Evolutionary conservation across 1,284 basidiomycete species (phyloP).

Genomic region (Malassezia dermatis): DNA sequence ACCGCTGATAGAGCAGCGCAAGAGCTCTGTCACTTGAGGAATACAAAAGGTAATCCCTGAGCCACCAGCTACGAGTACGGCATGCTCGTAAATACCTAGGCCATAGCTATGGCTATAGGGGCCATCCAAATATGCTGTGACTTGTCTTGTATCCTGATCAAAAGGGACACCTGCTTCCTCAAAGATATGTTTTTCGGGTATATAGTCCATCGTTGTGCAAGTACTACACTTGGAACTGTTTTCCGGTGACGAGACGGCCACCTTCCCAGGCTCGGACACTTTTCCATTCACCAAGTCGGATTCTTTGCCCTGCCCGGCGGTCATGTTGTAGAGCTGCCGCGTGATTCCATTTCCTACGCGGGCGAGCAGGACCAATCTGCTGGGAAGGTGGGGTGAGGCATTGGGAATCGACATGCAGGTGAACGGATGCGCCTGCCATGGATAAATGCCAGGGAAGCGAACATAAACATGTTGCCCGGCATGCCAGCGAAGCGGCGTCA

Average conservation of each 20-base stretch:
- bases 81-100: conserved; percentile 1
- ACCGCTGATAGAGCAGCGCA: neutral
- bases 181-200: neutral
- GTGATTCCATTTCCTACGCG: conserved; percentile 9
- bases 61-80: conserved; percentile 5
- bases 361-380: neutral
- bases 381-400: neutral
- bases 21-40: neutral
- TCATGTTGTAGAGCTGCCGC: neutral
- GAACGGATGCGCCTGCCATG: conserved; percentile 11
- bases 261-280: neutral
- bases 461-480: conserved; percentile 15
- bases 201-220: no score
- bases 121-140: conserved; percentile 2
- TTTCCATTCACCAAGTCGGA: neutral
- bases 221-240: no score
- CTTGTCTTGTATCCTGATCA: neutral
- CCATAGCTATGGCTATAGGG: conserved; percentile 1
- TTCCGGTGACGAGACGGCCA: no score
- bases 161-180: neutral
- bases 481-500: conserved; percentile 12
- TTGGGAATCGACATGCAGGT: conserved; percentile 8
- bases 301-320: neutral
- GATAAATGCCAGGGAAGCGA: conserved; percentile 5
- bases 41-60: conserved; percentile 25